Evolutionary conservation across 2,329 filamentous ascomycete species (phyloP).

Genomic region (Penicillium sp.): DNA sequence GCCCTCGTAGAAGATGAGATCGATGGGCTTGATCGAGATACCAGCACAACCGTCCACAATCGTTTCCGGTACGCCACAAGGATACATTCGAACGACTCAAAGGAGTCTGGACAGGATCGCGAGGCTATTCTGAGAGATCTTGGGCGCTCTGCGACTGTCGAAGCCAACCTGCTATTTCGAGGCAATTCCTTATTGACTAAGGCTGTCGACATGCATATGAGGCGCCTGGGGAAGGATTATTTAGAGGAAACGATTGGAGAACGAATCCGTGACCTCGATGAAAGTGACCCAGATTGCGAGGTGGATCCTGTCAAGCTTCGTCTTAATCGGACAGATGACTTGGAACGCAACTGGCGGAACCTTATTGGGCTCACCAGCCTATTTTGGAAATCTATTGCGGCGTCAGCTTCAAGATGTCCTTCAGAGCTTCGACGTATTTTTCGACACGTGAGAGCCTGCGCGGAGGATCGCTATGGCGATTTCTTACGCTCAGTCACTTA

Average conservation of each 20-base stretch:
- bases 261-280: slow-evolving; percentile 83
- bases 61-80: slow-evolving; percentile 60
- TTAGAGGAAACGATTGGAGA: slow-evolving; percentile 81
- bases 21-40: slow-evolving; percentile 82
- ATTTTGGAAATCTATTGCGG: slow-evolving; percentile 78
- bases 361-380: slow-evolving; percentile 73
- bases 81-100: slow-evolving; percentile 59
- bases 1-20: slow-evolving; percentile 95
- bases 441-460: slow-evolving; percentile 85
- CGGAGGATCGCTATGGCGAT: slow-evolving; percentile 90
- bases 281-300: slow-evolving; percentile 86
- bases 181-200: slow-evolving; percentile 94
- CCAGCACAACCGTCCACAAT: slow-evolving; percentile 52
- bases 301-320: slow-evolving; percentile 74
- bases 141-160: slow-evolving; percentile 62
- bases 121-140: slow-evolving; percentile 62
- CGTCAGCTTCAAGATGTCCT: slow-evolving; percentile 71
- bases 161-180: slow-evolving; percentile 91
- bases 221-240: slow-evolving; percentile 86
- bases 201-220: slow-evolving; percentile 92
- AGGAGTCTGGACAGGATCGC: slow-evolving; percentile 52
- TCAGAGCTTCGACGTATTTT: slow-evolving; percentile 79
- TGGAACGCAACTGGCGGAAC: slow-evolving; percentile 77
- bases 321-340: slow-evolving; percentile 62
- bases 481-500: slow-evolving; percentile 86